Percentiles rank a stretch among this genome's conserved stretches.
Evolutionary conservation across 163 green algal species (phyloP).

Genomic region (Scenedesmus sp.): DNA sequence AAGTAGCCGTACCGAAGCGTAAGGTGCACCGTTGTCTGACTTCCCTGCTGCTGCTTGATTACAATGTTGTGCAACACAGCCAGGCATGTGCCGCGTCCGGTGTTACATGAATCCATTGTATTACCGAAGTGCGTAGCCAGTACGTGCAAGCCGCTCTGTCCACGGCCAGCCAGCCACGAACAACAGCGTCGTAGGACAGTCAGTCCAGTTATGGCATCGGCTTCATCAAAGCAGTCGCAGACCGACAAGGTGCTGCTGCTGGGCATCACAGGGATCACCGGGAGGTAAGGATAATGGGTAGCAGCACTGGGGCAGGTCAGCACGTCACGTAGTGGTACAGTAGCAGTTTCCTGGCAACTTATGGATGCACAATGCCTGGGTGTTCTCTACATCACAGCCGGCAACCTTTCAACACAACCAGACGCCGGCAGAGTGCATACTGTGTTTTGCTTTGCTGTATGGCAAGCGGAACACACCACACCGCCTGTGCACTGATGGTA

Average conservation of each 20-base stretch:
- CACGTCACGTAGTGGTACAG: neutral
- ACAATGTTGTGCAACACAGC: neutral
- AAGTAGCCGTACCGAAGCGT: neutral
- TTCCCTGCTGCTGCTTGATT: neutral
- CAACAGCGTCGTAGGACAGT: neutral
- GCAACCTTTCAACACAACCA: neutral
- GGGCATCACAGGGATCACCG: slow-evolving; percentile 47
- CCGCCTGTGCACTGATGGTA: too few species aligned
- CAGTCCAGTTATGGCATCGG: neutral
- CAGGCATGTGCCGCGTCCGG: neutral
- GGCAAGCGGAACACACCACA: too few species aligned
- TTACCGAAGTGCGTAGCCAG: neutral
- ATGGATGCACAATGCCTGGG: neutral
- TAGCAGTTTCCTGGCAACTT: neutral
- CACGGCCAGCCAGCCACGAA: neutral
- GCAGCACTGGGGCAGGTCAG: too few species aligned
- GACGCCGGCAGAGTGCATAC: neutral
- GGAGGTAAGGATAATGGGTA: neutral
- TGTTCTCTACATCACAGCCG: neutral
- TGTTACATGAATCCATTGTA: neutral
- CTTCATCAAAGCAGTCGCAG: neutral
- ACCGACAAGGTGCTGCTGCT: slow-evolving; percentile 48
- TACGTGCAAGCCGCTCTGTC: neutral
- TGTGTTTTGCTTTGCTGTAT: too few species aligned
- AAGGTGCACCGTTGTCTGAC: neutral